A percentile compares a stretch with the other conserved stretches of the same genome.
Evolutionary conservation across 2,329 filamentous ascomycete genomes (phyloP).

Genomic region (Fusarium graminum): DNA sequence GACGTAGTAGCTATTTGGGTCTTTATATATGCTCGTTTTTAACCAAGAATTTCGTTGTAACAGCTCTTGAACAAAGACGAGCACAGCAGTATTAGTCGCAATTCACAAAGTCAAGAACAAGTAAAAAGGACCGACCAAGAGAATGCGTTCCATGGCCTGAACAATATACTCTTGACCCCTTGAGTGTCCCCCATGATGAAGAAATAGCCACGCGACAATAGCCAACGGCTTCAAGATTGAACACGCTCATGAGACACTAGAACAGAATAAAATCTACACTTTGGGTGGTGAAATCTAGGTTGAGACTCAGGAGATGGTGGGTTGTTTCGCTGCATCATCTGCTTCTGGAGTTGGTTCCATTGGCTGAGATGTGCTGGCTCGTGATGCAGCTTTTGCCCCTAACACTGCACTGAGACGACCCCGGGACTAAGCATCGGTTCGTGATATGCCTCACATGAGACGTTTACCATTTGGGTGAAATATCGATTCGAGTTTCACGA

Average conservation of each 20-base stretch:
- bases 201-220: constrained; percentile 25
- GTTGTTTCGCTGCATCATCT: constrained; percentile 42
- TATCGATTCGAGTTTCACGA: constrained; percentile 15
- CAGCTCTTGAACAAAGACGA: constrained; percentile 28
- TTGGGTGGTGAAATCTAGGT: constrained; percentile 18
- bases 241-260: constrained; percentile 36
- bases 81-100: constrained; percentile 26
- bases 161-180: constrained; percentile 29
- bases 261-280: constrained; percentile 5
- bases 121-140: constrained; percentile 1
- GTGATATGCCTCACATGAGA: constrained; percentile 44
- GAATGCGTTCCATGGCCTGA: background rate
- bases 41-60: constrained; percentile 1
- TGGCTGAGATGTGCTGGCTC: constrained; percentile 36
- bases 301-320: constrained; percentile 26
- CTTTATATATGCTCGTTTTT: constrained; percentile 26
- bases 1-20: constrained; percentile 8
- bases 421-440: constrained; percentile 30
- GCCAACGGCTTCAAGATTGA: constrained; percentile 24
- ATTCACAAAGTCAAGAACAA: constrained; percentile 15
- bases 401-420: constrained; percentile 33
- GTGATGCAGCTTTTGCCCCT: constrained; percentile 37
- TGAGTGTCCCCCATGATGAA: constrained; percentile 19
- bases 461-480: constrained; percentile 17
- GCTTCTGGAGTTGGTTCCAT: constrained; percentile 25